phyloP scores from a whole-genome alignment of 805 yeast genomes.

The Sugiyamaella smithiae region DNA sequence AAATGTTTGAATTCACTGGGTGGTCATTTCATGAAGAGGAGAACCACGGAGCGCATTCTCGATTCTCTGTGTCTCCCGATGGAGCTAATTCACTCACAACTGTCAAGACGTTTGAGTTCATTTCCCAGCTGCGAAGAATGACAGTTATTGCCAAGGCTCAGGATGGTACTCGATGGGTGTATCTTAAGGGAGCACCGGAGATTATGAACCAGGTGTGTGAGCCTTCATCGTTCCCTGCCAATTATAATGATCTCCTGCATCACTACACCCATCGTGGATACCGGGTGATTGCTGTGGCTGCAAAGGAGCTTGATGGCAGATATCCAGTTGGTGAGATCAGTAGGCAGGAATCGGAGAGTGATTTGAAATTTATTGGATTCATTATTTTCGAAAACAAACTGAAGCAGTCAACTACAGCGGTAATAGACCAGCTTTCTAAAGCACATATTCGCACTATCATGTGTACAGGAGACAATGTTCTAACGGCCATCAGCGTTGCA shows the following conservation, averaged over 20 bases:
- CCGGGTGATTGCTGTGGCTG: slow-evolving; percentile 93
- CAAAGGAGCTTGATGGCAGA: slow-evolving; percentile 41
- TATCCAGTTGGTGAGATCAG: slow-evolving; percentile 6
- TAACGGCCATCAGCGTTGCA: slow-evolving; percentile 93
- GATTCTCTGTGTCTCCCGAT: slow-evolving; percentile 17
- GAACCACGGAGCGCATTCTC: slow-evolving; percentile 16
- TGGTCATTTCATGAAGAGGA: slow-evolving; percentile 74
- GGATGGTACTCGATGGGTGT: slow-evolving; percentile 45
- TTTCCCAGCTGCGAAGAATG: slow-evolving; percentile 85
- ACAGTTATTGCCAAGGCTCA: slow-evolving; percentile 65
- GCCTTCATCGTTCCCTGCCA: slow-evolving; percentile 65
- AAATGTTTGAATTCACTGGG: slow-evolving; percentile 87
- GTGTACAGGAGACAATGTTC: slow-evolving; percentile 97
- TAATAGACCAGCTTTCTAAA: slow-evolving; percentile 54
- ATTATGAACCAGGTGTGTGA: slow-evolving; percentile 77
- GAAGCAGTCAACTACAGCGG: slow-evolving; percentile 62
- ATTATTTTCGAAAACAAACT: slow-evolving; percentile 90
- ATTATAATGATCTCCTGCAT: slow-evolving; percentile 71
- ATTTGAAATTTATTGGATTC: slow-evolving; percentile 77
- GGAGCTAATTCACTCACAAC: slow-evolving; percentile 39
- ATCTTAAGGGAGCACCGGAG: slow-evolving; percentile 97
- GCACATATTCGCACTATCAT: slow-evolving; percentile 82
- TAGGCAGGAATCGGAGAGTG: slow-evolving; percentile 67
- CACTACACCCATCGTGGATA: slow-evolving; percentile 90
- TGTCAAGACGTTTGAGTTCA: slow-evolving; percentile 69